Conservation (phyloP, 352 stramenopile species). For the Globisporangium rhizosaccharum region DNA sequence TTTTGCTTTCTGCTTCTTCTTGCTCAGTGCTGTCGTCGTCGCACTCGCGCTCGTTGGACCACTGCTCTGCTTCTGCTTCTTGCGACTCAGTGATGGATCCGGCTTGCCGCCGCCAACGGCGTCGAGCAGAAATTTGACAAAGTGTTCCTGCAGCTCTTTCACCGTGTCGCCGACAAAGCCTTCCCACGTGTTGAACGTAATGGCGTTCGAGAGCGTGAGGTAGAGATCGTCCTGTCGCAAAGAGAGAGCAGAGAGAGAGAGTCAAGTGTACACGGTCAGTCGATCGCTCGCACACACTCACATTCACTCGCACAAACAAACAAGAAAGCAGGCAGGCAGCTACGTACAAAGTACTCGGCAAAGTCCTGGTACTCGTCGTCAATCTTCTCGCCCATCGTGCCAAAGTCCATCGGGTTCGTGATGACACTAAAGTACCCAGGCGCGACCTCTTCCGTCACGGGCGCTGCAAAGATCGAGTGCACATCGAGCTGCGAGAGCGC, state of each 20-base stretch:
- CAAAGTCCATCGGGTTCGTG: conserved; percentile 90
- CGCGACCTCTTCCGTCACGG: conserved; percentile 89
- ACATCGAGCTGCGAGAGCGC: conserved; percentile 69
- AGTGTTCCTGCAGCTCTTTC: conserved; percentile 63
- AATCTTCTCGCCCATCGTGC: conserved; percentile 88
- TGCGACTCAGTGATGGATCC: conserved; percentile 12
- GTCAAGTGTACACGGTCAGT: conserved; percentile 1
- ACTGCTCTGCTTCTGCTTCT: neutral
- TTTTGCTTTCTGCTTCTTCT: conserved; percentile 16
- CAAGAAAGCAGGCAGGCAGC: neutral
- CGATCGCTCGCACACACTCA: neutral
- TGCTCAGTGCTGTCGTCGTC: conserved; percentile 2
- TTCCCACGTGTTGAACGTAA: conserved; percentile 74
- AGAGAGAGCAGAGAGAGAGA: neutral
- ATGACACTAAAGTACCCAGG: conserved; percentile 91
- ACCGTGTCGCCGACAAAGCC: conserved; percentile 54
- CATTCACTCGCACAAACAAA: neutral
- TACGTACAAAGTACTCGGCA: conserved; percentile 68
- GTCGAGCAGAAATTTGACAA: conserved; percentile 68
- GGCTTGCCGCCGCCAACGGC: conserved; percentile 32
- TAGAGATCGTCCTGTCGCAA: conserved; percentile 52
- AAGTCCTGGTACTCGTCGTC: conserved; percentile 54
- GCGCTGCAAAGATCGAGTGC: conserved; percentile 79
- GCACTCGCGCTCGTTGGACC: neutral
- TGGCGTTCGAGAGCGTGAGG: conserved; percentile 75